Evolutionary conservation across 306 rosid species (phyloP).

Genomic region (Castanea crenata): DNA sequence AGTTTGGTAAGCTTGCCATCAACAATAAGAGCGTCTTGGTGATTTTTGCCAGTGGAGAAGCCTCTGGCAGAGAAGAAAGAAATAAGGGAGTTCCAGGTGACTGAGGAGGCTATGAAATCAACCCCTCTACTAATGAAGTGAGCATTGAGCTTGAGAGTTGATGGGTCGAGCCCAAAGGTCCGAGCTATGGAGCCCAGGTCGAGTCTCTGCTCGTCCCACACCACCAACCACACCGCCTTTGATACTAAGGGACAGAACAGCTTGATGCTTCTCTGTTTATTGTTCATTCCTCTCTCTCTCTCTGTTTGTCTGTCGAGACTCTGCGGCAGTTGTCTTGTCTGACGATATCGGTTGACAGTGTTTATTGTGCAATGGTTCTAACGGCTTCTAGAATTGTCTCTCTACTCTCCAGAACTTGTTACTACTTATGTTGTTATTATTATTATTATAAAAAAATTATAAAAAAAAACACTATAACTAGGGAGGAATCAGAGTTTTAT

Average conservation of each 20-base stretch:
- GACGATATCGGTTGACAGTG: background rate
- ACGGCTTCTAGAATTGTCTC: conserved; percentile 38
- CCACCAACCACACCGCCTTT: conserved; percentile 24
- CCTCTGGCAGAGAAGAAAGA: conserved; percentile 71
- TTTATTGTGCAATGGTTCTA: conserved; percentile 15
- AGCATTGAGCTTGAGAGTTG: conserved; percentile 68
- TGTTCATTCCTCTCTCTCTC: background rate
- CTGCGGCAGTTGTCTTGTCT: too few relatives aligned
- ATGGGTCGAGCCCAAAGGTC: conserved; percentile 60
- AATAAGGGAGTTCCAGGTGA: conserved; percentile 75
- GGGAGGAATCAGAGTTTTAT: too few relatives aligned
- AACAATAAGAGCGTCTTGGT: conserved; percentile 41
- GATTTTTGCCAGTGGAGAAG: conserved; percentile 47
- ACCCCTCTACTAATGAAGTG: conserved; percentile 69
- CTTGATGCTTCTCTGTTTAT: conserved; percentile 34
- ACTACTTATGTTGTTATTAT: background rate
- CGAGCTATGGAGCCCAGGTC: conserved; percentile 70
- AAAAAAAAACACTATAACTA: too few relatives aligned
- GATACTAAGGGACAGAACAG: conserved; percentile 58
- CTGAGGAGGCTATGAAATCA: conserved; percentile 57
- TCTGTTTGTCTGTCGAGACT: background rate
- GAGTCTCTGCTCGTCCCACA: conserved; percentile 45
- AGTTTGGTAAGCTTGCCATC: conserved; percentile 59
- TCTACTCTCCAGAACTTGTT: background rate
- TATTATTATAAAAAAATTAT: background rate